Base-by-base conservation (phyloP, 2,329 filamentous ascomycete species). In the Exophiala sp. region DNA sequence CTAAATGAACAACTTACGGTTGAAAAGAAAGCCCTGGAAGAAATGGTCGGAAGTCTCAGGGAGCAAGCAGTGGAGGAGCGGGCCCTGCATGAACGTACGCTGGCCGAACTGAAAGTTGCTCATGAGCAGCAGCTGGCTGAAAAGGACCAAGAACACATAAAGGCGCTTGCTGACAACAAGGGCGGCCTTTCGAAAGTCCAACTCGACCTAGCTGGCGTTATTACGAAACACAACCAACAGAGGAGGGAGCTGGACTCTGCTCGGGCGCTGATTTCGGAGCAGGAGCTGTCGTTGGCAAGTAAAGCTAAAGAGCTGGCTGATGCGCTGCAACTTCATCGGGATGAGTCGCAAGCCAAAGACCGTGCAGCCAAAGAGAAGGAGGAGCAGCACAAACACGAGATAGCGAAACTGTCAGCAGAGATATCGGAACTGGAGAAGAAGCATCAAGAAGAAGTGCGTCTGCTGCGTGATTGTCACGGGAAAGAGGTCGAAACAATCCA, bases 1-100 rank as follows among this genome's bases (percentile, higher is more conserved):
- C 62, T 66, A 41, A 71, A 68, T 45, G 58, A 66, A n/a, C 57
- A 66, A 18, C 62, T 73, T 45, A 62, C 68, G 37, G 63, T 65
- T 22, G 62, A 66, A 4, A 66, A 70, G 16, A 58, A 64, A 18
- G 52, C 57, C 2, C 58, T 73, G 39, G 64, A 68, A 46, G 58
- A 61, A 10, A 63, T 70, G 29, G 63, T 69, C 18, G 67, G 69
- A 46, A 46, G 50, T 16, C 48, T 59, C 21, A 64, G 67, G 35
- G 60, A 63, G 11, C 62, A 65, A 30, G 43, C 62, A 27, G 60
- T 60, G 41, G 64, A 66, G 50, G 67, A 66, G 46, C 64, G 68
- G 11, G 64, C 65, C 7, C 47, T 37, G 22, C 48, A 54, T 30
- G 34, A 56, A 10, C 27, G 24, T 23, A 16, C 22, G 14, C 21